Evolutionary conservation across 2,329 filamentous ascomycete species (phyloP).

Genomic region (Xylariaceae sp.): DNA sequence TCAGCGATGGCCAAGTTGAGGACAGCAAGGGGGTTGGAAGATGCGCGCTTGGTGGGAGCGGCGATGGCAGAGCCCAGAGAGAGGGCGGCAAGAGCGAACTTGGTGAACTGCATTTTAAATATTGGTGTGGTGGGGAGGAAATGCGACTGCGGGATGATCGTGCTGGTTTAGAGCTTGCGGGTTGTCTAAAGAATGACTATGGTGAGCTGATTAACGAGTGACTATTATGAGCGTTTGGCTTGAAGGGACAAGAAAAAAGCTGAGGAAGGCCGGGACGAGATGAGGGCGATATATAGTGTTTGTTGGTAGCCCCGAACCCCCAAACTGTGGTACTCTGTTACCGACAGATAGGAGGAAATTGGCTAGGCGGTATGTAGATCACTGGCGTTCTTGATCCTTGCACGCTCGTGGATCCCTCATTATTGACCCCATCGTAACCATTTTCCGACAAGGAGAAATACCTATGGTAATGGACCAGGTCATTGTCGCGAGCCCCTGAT

Average conservation of each 20-base stretch:
- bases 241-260: conserved; percentile 2
- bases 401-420: too few species aligned
- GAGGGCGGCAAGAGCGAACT: conserved; percentile 28
- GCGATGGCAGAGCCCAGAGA: conserved; percentile 31
- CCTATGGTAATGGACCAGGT: too few species aligned
- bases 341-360: too few species aligned
- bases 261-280: background rate
- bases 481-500: too few species aligned
- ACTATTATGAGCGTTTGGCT: conserved; percentile 5
- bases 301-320: too few species aligned
- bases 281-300: conserved; percentile 11
- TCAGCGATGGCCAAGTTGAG: conserved; percentile 14
- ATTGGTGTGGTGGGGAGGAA: conserved; percentile 5
- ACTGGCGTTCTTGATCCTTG: too few species aligned
- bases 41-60: conserved; percentile 17
- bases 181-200: conserved; percentile 18
- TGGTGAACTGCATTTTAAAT: conserved; percentile 32
- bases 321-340: too few species aligned
- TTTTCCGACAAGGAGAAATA: too few species aligned
- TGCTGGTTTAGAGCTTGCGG: background rate
- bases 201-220: conserved; percentile 15
- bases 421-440: too few species aligned
- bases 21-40: conserved; percentile 13
- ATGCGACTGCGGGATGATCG: conserved; percentile 5
- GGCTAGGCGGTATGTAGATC: too few species aligned